Base-by-base conservation (phyloP, 331 rosid species). In the Malus hybrid region DNA sequence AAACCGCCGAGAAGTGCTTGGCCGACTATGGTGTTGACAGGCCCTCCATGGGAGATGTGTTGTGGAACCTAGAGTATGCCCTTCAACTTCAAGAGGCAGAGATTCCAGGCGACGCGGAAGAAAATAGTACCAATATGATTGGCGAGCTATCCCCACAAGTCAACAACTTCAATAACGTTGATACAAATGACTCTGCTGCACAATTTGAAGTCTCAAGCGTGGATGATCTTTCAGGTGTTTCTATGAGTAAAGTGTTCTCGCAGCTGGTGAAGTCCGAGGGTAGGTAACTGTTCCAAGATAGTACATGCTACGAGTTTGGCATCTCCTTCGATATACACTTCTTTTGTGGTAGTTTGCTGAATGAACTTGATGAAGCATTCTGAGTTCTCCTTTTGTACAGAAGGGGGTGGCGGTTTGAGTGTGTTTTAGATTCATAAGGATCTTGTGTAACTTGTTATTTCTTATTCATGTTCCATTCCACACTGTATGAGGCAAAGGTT, bases 261-360 rank as follows among this genome's bases (percentile, higher is more conserved):
- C 97, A 93, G 88, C 84, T 93, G 84, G 92, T 90, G 78, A 93
- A 93, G 42, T 90, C 97, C 0, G 97, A 93, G 80, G 95, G 98
- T 33, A 85, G 97, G 85, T 93, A 85, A 90, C 57, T 65, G 70
- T 19, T 70, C 34, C 34, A 48, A 77, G 59, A 67, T 46, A 22
- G 55, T 28, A 46, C 69, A 63, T 59, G 65, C 71, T 32, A 42
- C 39, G 65, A 70, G 52, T 82, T 67, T 50, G 52, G 79, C 27
- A 73, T 59, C 71, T 72, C 69, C 71, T 81, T 70, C 32, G 44
- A 39, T 50, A 36, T 29, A 52, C 19, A 28, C 32, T 33, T 48
- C 13, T 55, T 61, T 29, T 62, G 69, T 75, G 67, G 65, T 16
- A 67, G 70, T 70, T 71, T 57, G 31, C 20, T 32, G 44, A 63